phyloP scores from a whole-genome alignment of 1,139 yeast genomes.

The Candida glucosophila region DNA sequence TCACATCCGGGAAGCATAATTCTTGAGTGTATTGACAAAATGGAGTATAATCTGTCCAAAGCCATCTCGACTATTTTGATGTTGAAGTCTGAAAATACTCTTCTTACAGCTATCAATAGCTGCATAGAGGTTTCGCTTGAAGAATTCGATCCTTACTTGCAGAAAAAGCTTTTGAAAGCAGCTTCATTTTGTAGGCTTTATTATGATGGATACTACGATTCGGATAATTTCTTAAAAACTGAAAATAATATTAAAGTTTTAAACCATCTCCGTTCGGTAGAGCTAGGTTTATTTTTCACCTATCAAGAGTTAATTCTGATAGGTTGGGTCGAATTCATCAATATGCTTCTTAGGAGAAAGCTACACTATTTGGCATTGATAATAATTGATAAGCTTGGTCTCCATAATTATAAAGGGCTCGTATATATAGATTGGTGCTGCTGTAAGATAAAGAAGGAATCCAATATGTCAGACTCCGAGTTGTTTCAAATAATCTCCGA shows the following conservation, averaged over 20 bases:
- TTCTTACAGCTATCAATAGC: slow-evolving; percentile 56
- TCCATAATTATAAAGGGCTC: slow-evolving; percentile 39
- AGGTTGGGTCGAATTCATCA: slow-evolving; percentile 48
- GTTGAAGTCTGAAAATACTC: slow-evolving; percentile 43
- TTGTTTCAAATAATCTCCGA: slow-evolving; percentile 42
- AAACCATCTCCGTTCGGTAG: slow-evolving; percentile 56
- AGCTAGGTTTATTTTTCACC: slow-evolving; percentile 65
- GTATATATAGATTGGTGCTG: slow-evolving; percentile 82
- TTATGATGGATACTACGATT: slow-evolving; percentile 37
- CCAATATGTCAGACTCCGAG: slow-evolving; percentile 48
- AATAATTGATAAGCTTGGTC: slow-evolving; percentile 43
- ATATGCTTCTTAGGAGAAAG: slow-evolving; percentile 51
- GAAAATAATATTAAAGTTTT: slow-evolving; percentile 57
- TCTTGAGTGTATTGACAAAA: slow-evolving; percentile 71
- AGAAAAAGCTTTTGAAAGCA: slow-evolving; percentile 69
- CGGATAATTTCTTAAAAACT: slow-evolving; percentile 53
- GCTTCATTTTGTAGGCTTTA: slow-evolving; percentile 84
- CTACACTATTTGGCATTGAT: slow-evolving; percentile 58
- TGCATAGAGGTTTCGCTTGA: slow-evolving; percentile 72
- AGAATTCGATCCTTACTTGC: slow-evolving; percentile 73
- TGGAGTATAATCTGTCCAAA: slow-evolving; percentile 64
- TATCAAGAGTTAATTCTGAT: slow-evolving; percentile 40
- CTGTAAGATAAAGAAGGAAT: slow-evolving; percentile 50
- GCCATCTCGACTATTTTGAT: slow-evolving; percentile 68
- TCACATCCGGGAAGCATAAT: slow-evolving; percentile 76